A percentile compares a stretch with the other conserved stretches of the same genome.
phyloP scores from a whole-genome alignment of 768 basidiomycete species.

The Sistotremastrum suecicum region DNA sequence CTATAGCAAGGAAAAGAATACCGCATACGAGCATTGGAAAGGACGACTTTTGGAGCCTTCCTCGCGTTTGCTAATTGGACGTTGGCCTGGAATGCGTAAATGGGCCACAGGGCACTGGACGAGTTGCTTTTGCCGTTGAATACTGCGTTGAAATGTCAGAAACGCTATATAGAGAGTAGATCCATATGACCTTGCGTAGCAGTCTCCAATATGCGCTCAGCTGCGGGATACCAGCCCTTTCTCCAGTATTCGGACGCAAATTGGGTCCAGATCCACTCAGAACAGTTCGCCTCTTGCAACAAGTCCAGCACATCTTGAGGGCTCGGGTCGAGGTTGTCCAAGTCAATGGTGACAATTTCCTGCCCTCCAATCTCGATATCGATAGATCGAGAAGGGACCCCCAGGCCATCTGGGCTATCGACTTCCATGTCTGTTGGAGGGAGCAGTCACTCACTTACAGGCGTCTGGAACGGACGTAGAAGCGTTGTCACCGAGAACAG shows the following conservation, averaged over 20 bases:
- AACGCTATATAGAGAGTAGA: constrained; percentile 26
- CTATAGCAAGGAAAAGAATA: constrained; percentile 3
- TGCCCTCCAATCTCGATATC: constrained; percentile 72
- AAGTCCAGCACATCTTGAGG: constrained; percentile 64
- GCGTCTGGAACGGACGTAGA: no score
- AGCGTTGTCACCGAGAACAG: no score
- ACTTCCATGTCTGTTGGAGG: constrained; percentile 3
- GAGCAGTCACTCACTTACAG: no score
- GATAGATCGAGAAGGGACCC: constrained; percentile 23
- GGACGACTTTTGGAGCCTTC: constrained; percentile 67
- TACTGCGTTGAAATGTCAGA: constrained; percentile 30
- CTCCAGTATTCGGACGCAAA: constrained; percentile 85
- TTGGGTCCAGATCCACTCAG: constrained; percentile 63
- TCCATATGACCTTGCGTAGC: constrained; percentile 47
- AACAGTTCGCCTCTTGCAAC: constrained; percentile 57
- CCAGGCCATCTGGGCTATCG: constrained; percentile 2
- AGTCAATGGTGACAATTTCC: constrained; percentile 81
- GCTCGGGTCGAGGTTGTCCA: constrained; percentile 72
- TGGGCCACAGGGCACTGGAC: constrained; percentile 40
- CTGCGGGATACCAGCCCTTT: constrained; percentile 56
- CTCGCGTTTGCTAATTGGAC: constrained; percentile 69
- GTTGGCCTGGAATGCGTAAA: constrained; percentile 76
- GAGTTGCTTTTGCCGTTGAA: constrained; percentile 10
- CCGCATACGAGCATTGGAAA: constrained; percentile 59
- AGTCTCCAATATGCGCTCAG: constrained; percentile 57